Base-by-base conservation (phyloP, 768 basidiomycete genomes). In the Boletus reticuloceps region DNA sequence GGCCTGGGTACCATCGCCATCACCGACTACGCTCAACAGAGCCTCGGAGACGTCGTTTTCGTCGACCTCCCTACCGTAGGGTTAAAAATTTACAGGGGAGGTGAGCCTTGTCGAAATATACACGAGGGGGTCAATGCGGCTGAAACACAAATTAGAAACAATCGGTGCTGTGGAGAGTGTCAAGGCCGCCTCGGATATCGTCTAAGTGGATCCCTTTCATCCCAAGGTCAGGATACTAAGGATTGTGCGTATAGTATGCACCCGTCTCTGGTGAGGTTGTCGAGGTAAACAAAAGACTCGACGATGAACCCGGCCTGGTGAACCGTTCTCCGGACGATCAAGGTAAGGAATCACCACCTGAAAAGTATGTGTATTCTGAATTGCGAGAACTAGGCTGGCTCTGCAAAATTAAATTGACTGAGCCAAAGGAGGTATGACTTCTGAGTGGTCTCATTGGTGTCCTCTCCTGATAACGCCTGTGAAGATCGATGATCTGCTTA, bases 101-200 rank as follows among this genome's bases (percentile, higher is more conserved):
- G 95, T 95, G 62, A 64, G 93, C 71, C 17, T 40, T 16, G 14
- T 39, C 14, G 13, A 36, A 13, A 13, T 14, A 12, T 12, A 14
- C 29, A 36, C 11, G 10, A 37, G 19, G 58, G 20, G 27, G 19
- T 49, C 47, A 51, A 46, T 20, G 51, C 39, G 56, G 51, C 39
- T 62, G 48, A 55, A 37, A 45, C n/a, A n/a, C 39, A 13, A 16
- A 27, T 38, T 40, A 94, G 94, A 89, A 44, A 74, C 85, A 59
- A 89, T 96, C 69, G 94, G 94, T 47, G 91, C 91, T 8, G 93
- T 98, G 11, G 94, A 97, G 73, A 96, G 94, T 58, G 94, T 97
- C 53, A 98, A 98, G 70, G 94, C 94, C 29, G 93, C 94, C 38
- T 95, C 94, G 2, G 94, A 98, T 68, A 94, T 98, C 67, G 91